A percentile compares a stretch with the other conserved stretches of the same genome.
Evolutionary conservation across 1,284 basidiomycete genomes (phyloP).

Genomic region (Trichosporon sp.): DNA sequence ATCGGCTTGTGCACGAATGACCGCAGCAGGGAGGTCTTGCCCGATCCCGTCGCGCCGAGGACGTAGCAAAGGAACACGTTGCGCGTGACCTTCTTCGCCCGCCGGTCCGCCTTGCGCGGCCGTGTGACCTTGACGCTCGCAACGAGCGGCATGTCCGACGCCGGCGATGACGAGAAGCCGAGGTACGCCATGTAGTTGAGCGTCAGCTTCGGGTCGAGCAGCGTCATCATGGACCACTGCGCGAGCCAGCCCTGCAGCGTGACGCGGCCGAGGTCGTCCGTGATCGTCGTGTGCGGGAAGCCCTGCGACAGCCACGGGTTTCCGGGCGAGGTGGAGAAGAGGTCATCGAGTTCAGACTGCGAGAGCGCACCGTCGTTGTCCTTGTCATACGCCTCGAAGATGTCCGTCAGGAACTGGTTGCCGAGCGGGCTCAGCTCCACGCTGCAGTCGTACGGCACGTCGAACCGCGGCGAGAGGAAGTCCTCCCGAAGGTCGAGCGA

Average conservation of each 20-base stretch:
- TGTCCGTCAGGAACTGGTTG: conserved; percentile 96
- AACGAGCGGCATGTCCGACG: conserved; percentile 61
- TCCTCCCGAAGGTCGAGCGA: conserved; percentile 85
- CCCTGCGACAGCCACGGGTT: conserved; percentile 86
- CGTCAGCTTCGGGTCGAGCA: conserved; percentile 87
- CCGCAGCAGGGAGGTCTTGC: conserved; percentile 85
- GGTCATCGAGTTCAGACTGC: conserved; percentile 76
- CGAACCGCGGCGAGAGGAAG: conserved; percentile 86
- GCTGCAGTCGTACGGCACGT: conserved; percentile 88
- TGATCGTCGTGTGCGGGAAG: conserved; percentile 86
- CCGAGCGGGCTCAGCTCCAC: conserved; percentile 91
- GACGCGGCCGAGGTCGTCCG: conserved; percentile 84
- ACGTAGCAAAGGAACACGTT: conserved; percentile 92
- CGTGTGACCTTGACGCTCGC: conserved; percentile 78
- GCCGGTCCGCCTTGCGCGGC: conserved; percentile 79
- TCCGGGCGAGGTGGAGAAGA: conserved; percentile 92
- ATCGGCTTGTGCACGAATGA: conserved; percentile 82
- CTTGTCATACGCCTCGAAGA: conserved; percentile 96
- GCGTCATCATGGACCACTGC: conserved; percentile 99
- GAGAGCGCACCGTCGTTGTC: conserved; percentile 94
- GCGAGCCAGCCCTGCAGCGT: conserved; percentile 97
- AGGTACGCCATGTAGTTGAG: conserved; percentile 91
- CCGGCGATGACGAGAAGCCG: conserved; percentile 57
- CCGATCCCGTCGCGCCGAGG: conserved; percentile 91
- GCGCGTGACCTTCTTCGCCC: conserved; percentile 80